These are phyloP conservation scores for Tylopilus felleus DNA, from an alignment of 768 basidiomycete genomes.

Conservation along the genomic window DNA sequence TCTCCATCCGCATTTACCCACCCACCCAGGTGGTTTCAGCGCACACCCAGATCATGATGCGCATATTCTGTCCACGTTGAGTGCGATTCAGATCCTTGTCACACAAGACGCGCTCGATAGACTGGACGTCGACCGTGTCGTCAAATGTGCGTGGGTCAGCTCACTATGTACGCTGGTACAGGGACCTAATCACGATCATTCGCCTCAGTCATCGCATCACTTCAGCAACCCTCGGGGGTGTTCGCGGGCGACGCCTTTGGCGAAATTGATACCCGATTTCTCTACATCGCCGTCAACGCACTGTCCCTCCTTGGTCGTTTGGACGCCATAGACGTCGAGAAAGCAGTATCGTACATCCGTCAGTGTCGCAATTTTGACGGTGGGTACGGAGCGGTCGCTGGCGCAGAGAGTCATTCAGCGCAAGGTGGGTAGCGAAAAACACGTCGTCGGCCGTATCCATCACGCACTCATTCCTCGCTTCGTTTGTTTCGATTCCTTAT, in stretches of 20 bases:
- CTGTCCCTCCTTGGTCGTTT: conserved; percentile 79
- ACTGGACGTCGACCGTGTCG: conserved; percentile 66
- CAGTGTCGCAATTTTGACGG: conserved; percentile 93
- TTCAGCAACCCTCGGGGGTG: conserved; percentile 82
- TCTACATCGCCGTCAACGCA: conserved; percentile 81
- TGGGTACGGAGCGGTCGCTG: conserved; percentile 80
- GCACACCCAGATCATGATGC: conserved; percentile 93
- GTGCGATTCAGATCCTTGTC: conserved; percentile 87
- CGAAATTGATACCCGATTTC: conserved; percentile 90
- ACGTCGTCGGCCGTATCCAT: too few species aligned
- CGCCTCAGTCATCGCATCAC: conserved; percentile 68
- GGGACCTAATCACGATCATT: neutral
- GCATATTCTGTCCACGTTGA: conserved; percentile 81
- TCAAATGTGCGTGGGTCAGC: conserved; percentile 54
- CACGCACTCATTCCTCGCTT: neutral
- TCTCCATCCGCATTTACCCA: too few species aligned
- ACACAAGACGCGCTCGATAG: conserved; percentile 80
- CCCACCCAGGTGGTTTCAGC: conserved; percentile 74
- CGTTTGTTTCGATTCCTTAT: neutral
- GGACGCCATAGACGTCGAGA: conserved; percentile 62
- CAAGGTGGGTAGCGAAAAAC: conserved; percentile 56
- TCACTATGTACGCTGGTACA: neutral
- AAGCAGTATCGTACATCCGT: conserved; percentile 66
- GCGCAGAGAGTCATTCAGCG: conserved; percentile 90
- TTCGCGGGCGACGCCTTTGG: conserved; percentile 91